Evolutionary conservation across 1,284 basidiomycete species (phyloP).

Genomic region (Irpex sp.): DNA sequence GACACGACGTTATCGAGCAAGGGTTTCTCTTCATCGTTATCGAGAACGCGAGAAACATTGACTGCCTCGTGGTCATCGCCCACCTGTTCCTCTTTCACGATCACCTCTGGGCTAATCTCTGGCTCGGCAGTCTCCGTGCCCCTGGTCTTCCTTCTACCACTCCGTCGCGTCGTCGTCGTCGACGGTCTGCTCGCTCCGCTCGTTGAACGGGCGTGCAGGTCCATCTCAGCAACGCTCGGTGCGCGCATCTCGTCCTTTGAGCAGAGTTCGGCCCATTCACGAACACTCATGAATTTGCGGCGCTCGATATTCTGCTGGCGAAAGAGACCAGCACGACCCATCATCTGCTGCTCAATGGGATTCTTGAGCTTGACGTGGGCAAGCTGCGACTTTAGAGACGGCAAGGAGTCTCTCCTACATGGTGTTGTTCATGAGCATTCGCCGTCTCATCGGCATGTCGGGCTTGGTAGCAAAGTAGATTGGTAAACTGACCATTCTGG

Average conservation of each 20-base stretch:
- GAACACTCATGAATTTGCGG: slow-evolving; percentile 73
- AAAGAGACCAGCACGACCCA: slow-evolving; percentile 81
- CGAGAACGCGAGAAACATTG: slow-evolving; percentile 6
- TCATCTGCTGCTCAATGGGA: slow-evolving; percentile 90
- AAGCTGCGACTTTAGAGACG: slow-evolving; percentile 63
- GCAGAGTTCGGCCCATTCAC: slow-evolving; percentile 86
- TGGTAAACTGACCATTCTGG: slow-evolving; percentile 74
- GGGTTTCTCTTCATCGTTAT: slow-evolving; percentile 6
- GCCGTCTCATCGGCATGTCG: background rate
- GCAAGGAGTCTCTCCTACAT: slow-evolving; percentile 67
- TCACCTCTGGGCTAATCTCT: slow-evolving; percentile 27
- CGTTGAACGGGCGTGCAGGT: slow-evolving; percentile 43
- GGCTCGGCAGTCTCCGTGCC: slow-evolving; percentile 31
- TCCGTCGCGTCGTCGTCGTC: slow-evolving; percentile 18
- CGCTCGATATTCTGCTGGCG: slow-evolving; percentile 91
- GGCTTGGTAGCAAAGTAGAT: background rate
- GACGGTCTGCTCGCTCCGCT: slow-evolving; percentile 13
- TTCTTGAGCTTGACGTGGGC: slow-evolving; percentile 71
- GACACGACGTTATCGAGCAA: slow-evolving; percentile 15
- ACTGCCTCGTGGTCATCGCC: slow-evolving; percentile 20
- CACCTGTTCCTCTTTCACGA: slow-evolving; percentile 32
- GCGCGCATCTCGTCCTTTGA: slow-evolving; percentile 61
- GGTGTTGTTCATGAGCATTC: background rate
- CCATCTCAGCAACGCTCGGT: slow-evolving; percentile 64
- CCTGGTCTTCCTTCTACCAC: slow-evolving; percentile 21